These are phyloP conservation scores for Leucocoprinus birnbaumii DNA, from an alignment of 768 basidiomycete genomes.

Conservation along the genomic window DNA sequence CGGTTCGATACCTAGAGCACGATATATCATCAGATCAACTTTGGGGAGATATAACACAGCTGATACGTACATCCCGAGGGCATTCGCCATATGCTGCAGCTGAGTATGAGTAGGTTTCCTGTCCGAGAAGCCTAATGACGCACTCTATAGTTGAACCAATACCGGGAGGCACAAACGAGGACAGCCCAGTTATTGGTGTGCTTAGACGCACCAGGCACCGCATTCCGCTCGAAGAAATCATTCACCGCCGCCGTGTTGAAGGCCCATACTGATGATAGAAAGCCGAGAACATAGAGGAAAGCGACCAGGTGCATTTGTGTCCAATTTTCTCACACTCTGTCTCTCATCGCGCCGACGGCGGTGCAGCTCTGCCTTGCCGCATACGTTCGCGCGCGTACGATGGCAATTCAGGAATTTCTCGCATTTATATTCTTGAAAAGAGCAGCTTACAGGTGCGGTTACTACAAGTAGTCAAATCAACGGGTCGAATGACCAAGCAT, in stretches of 20 bases:
- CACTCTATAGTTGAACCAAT: slow-evolving; percentile 99
- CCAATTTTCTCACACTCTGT: too few species aligned
- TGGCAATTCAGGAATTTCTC: too few species aligned
- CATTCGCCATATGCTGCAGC: slow-evolving; percentile 93
- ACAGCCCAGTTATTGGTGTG: slow-evolving; percentile 99
- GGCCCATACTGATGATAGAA: slow-evolving; percentile 19
- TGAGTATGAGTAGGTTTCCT: slow-evolving; percentile 2
- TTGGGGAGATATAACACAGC: not conserved
- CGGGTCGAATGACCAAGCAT: too few species aligned
- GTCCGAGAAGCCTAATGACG: slow-evolving; percentile 21
- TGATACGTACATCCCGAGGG: slow-evolving; percentile 90
- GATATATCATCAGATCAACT: not conserved
- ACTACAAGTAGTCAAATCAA: too few species aligned
- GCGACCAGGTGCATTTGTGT: slow-evolving; percentile 6
- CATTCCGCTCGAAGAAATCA: slow-evolving; percentile 45
- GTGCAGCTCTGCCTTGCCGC: too few species aligned
- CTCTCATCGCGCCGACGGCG: too few species aligned
- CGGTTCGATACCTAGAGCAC: slow-evolving; percentile 84
- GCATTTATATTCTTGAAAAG: too few species aligned
- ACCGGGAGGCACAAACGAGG: slow-evolving; percentile 88
- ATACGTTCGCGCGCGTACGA: too few species aligned
- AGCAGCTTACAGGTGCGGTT: too few species aligned
- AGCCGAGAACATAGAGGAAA: slow-evolving; percentile 16
- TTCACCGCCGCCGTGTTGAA: slow-evolving; percentile 35
- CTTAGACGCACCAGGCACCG: slow-evolving; percentile 25